Conservation (phyloP, 805 yeast genomes). For the Barnettozyma californica region DNA sequence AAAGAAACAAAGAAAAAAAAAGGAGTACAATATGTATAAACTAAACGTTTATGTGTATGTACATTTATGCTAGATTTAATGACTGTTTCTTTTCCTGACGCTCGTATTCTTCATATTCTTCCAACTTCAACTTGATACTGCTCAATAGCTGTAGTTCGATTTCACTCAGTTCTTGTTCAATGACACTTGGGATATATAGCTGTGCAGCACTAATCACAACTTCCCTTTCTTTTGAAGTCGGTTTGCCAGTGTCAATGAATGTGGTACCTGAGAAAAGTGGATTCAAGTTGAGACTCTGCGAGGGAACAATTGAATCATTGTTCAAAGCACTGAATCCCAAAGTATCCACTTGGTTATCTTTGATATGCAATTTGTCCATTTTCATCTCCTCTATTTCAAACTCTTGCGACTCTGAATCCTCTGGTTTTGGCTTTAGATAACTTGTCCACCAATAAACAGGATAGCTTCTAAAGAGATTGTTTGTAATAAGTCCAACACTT, state of each 20-base stretch:
- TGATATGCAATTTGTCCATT: too few species aligned
- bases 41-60: neutral
- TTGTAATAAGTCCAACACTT: constrained; percentile 45
- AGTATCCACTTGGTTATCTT: neutral
- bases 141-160: neutral
- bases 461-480: constrained; percentile 47
- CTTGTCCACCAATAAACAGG: constrained; percentile 58
- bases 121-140: neutral
- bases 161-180: neutral
- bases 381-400: neutral
- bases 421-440: constrained; percentile 6
- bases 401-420: neutral
- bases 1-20: too few species aligned
- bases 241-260: neutral
- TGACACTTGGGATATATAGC: neutral
- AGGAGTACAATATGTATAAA: too few species aligned
- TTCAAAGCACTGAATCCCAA: neutral
- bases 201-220: neutral
- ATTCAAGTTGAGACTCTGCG: neutral
- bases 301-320: neutral
- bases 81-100: neutral
- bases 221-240: neutral
- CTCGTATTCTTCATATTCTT: neutral
- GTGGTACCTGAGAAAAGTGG: neutral
- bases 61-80: neutral